Percentiles rank a stretch among this genome's conserved stretches.
Evolutionary conservation across 2,329 filamentous ascomycete species (phyloP).

Genomic region (Rutstroemia sp.): DNA sequence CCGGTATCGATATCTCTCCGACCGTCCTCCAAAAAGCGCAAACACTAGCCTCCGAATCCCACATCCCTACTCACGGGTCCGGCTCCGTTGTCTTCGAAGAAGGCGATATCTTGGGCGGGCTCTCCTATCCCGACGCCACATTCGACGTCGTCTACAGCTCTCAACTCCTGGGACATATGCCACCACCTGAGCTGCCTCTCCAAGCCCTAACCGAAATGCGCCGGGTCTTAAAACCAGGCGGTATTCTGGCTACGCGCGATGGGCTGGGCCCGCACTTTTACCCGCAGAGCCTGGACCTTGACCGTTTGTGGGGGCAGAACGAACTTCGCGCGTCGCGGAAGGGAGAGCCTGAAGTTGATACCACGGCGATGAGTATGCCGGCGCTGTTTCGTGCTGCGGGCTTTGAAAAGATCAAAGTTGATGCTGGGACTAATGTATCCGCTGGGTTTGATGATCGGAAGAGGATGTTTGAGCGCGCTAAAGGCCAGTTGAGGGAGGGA

Average conservation of each 20-base stretch:
- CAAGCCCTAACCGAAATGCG: constrained; percentile 45
- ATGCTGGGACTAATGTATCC: constrained; percentile 27
- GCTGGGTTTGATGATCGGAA: constrained; percentile 23
- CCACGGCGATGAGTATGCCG: constrained; percentile 25
- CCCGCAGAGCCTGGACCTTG: constrained; percentile 26
- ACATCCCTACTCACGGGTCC: constrained; percentile 8
- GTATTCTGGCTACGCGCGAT: constrained; percentile 44
- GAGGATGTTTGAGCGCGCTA: constrained; percentile 25
- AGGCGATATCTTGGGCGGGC: constrained; percentile 18
- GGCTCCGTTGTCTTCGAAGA: constrained; percentile 21
- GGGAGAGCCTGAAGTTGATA: constrained; percentile 16
- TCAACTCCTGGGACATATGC: constrained; percentile 50
- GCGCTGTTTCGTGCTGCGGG: constrained; percentile 28
- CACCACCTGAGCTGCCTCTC: constrained; percentile 35
- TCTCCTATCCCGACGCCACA: constrained; percentile 36
- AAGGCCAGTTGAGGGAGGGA: constrained; percentile 26
- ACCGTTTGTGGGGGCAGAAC: constrained; percentile 27
- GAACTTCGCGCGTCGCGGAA: constrained; percentile 18
- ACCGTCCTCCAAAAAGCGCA: constrained; percentile 11
- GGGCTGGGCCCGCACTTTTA: constrained; percentile 30
- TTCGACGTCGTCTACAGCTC: constrained; percentile 54
- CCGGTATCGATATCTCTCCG: constrained; percentile 32
- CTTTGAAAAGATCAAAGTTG: constrained; percentile 29
- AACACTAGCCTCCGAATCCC: constrained; percentile 7
- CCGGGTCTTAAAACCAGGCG: constrained; percentile 44